Evolutionary conservation across 495 filamentous ascomycete genomes (phyloP), one percentile per base, ranked within the genome.

Genomic region (Aspergillus panamensis): DNA sequence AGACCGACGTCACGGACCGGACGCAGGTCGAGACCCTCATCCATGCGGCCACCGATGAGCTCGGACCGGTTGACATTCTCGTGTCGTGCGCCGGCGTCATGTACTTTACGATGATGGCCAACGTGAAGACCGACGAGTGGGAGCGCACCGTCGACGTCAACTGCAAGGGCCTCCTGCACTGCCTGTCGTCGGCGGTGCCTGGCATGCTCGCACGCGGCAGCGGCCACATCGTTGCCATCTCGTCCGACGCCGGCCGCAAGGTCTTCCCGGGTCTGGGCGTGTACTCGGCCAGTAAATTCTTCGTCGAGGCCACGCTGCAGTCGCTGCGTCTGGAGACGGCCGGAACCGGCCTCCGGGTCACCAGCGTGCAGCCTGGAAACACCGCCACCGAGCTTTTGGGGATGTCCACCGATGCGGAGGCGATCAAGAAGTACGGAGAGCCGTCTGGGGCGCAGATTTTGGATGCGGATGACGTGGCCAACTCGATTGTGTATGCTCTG

Each of bases 21-120:
- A 62, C 63, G 2, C 76, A 87, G 55, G 81, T 85, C 7, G 80
- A 84, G 49, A 69, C 70, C 0, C 80, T 89, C 29, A 68, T 87
- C 39, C 63, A 69, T 6, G 72, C 75, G 0, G 72, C 85, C 0
- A 69, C 66, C n/a, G 72, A 78, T 6, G 66, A 81, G 58, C 82
- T 87, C 5, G 86, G 86, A 0, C 79, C 83, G 1, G 75, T 87
- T 32, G 85, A 89, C 57, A 85, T 87, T 50, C 71, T 89, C 8
- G 80, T 89, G 29, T 77, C 80, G n/a, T 86, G 83, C 66, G 84
- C 86, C 0, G 86, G 85, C 13, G 86, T 89, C 54, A 89, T 89
- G 86, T 89, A 89, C 69, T 89, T 82, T 69, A 87, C 84, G 14
- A 82, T 88, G 80, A 88, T 89, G 85, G 79, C 82, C 4, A 87